Percentiles rank a stretch among this genome's conserved stretches.
These are phyloP conservation scores for Aspergillus brunneoviolaceus DNA, from an alignment of 2,329 filamentous ascomycete genomes.

Conservation along the genomic window DNA sequence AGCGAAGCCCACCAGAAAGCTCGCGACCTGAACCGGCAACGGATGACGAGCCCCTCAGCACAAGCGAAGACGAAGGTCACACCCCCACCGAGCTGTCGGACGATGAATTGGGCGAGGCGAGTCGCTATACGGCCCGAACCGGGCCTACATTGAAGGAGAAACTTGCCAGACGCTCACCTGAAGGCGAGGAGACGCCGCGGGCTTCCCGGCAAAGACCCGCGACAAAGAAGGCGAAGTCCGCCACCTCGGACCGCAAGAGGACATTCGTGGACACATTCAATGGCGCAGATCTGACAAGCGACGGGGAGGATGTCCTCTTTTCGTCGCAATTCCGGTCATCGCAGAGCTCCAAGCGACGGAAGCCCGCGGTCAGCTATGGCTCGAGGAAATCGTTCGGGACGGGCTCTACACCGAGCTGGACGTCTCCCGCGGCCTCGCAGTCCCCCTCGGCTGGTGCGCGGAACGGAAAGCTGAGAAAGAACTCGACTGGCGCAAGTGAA, in stretches of 20 bases:
- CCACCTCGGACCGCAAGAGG: slow-evolving; percentile 17
- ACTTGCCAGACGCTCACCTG: slow-evolving; percentile 11
- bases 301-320: slow-evolving; percentile 12
- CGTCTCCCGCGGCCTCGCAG: slow-evolving; percentile 6
- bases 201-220: slow-evolving; percentile 4
- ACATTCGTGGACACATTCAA: slow-evolving; percentile 10
- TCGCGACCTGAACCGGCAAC: slow-evolving; percentile 26
- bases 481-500: slow-evolving; percentile 6
- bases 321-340: slow-evolving; percentile 9
- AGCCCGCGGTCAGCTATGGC: slow-evolving; percentile 16
- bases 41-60: slow-evolving; percentile 38
- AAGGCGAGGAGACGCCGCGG: slow-evolving; percentile 1
- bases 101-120: slow-evolving; percentile 8
- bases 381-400: slow-evolving; percentile 16
- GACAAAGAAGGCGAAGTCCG: slow-evolving; percentile 7
- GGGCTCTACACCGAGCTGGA: slow-evolving; percentile 17
- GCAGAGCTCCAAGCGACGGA: slow-evolving; percentile 17
- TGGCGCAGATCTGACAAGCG: background rate
- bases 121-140: slow-evolving; percentile 1
- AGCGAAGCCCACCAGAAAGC: slow-evolving; percentile 3
- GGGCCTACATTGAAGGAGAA: slow-evolving; percentile 26
- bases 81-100: slow-evolving; percentile 8
- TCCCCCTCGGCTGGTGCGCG: slow-evolving; percentile 12
- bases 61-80: slow-evolving; percentile 29
- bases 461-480: slow-evolving; percentile 10